A percentile compares a stretch with the other conserved stretches of the same genome.
These are phyloP conservation scores for Alloascoidea africana DNA, from an alignment of 805 yeast genomes.

Conservation along the genomic window DNA sequence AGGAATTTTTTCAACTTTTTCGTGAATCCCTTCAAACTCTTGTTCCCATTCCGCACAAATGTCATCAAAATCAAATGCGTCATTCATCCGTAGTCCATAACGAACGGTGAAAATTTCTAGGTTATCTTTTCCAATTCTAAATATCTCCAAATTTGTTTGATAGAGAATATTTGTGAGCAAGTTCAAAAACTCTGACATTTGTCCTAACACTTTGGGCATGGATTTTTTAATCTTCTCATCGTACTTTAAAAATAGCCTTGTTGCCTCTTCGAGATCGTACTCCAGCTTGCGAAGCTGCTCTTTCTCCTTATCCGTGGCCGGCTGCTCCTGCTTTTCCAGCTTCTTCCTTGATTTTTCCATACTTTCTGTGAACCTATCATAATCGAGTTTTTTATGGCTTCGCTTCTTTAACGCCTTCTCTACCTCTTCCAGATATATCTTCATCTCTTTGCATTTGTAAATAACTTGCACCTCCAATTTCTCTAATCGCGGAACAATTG, in stretches of 20 bases:
- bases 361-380: constrained; percentile 16
- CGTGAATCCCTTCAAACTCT: constrained; percentile 13
- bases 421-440: constrained; percentile 14
- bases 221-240: constrained; percentile 14
- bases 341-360: constrained; percentile 16
- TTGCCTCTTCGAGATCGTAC: constrained; percentile 15
- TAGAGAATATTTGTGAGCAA: constrained; percentile 14
- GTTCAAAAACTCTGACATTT: constrained; percentile 16
- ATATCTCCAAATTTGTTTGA: constrained; percentile 13
- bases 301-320: constrained; percentile 15
- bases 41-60: constrained; percentile 15
- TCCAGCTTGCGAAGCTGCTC: constrained; percentile 12
- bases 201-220: constrained; percentile 14
- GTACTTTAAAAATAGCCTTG: constrained; percentile 14
- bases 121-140: constrained; percentile 11
- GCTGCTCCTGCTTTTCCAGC: constrained; percentile 3
- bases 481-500: constrained; percentile 11
- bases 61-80: constrained; percentile 7
- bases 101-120: constrained; percentile 3
- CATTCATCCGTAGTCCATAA: constrained; percentile 1
- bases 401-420: constrained; percentile 18
- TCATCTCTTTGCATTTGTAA: constrained; percentile 10
- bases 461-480: constrained; percentile 11
- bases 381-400: constrained; percentile 21
- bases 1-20: constrained; percentile 9